These are phyloP conservation scores for Besnoitia besnoiti DNA, from an alignment of 169 alveolate species.

Conservation along the genomic window DNA sequence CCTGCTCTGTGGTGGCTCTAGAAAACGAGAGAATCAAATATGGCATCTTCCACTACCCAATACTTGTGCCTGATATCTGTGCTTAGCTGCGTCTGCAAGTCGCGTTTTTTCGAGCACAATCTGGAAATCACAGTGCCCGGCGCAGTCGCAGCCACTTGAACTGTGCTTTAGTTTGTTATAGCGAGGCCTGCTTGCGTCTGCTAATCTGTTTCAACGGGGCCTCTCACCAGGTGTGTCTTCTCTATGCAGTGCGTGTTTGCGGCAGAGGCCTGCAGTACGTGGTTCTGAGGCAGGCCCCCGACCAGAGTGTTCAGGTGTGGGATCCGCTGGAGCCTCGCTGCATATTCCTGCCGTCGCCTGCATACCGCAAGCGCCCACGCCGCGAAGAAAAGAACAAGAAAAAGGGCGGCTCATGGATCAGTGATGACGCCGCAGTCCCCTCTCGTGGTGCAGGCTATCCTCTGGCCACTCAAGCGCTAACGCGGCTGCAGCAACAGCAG, in stretches of 20 bases:
- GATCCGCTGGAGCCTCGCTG: slow-evolving; percentile 46
- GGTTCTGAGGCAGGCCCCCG: slow-evolving; percentile 50
- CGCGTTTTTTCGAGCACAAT: no score
- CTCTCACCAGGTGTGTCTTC: not conserved
- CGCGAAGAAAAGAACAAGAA: not conserved
- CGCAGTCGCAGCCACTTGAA: no score
- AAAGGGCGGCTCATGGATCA: not conserved
- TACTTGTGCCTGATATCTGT: no score
- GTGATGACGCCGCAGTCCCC: not conserved
- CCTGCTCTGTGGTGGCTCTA: no score
- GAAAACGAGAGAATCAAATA: no score
- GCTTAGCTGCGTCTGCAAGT: no score
- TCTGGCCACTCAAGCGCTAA: not conserved
- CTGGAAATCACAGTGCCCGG: no score
- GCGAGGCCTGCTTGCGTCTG: not conserved
- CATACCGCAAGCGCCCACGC: not conserved
- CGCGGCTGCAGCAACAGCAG: slow-evolving; percentile 22
- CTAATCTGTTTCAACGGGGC: not conserved
- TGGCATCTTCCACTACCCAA: no score
- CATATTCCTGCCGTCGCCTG: slow-evolving; percentile 4
- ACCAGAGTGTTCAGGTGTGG: slow-evolving; percentile 55
- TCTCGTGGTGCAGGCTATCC: not conserved
- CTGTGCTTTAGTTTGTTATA: no score
- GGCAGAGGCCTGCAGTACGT: slow-evolving; percentile 36
- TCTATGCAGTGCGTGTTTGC: slow-evolving; percentile 9